Conservation (phyloP, 192 early-diverging fungal genomes). For the Coemansia sp. region DNA sequence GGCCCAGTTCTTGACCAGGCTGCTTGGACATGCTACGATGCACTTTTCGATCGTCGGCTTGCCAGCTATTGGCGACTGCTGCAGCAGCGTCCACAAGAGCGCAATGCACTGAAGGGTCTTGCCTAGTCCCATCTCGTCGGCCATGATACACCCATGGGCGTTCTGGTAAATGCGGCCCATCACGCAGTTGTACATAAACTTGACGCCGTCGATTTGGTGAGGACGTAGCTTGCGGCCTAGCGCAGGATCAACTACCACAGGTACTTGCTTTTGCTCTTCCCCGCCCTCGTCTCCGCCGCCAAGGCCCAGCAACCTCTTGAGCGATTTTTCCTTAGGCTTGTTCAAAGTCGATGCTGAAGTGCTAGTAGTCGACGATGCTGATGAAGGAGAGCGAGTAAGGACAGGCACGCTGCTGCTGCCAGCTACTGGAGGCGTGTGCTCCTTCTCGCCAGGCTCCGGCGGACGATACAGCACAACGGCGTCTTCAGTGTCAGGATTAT, state of each 20-base stretch:
- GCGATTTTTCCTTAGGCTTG: slow-evolving; percentile 39
- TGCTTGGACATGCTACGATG: slow-evolving; percentile 96
- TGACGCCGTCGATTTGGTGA: slow-evolving; percentile 96
- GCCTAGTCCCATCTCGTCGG: slow-evolving; percentile 96
- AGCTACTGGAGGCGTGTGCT: slow-evolving; percentile 51
- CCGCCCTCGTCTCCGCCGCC: slow-evolving; percentile 20
- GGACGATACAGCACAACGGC: slow-evolving; percentile 89
- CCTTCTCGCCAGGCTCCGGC: slow-evolving; percentile 54
- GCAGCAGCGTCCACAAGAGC: slow-evolving; percentile 95
- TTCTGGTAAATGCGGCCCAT: slow-evolving; percentile 74
- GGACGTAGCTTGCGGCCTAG: slow-evolving; percentile 85
- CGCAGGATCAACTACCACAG: slow-evolving; percentile 86
- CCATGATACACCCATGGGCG: slow-evolving; percentile 97
- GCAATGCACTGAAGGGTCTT: slow-evolving; percentile 92
- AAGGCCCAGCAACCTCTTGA: slow-evolving; percentile 57
- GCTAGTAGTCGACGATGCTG: slow-evolving; percentile 13
- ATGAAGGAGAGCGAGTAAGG: slow-evolving; percentile 14
- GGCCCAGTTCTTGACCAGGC: slow-evolving; percentile 96
- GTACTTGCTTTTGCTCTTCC: slow-evolving; percentile 42
- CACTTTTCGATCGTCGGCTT: slow-evolving; percentile 96
- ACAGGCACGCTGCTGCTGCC: slow-evolving; percentile 33
- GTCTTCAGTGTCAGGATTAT: slow-evolving; percentile 81
- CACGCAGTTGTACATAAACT: slow-evolving; percentile 93
- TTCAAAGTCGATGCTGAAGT: slow-evolving; percentile 8
- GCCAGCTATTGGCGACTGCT: slow-evolving; percentile 83